A percentile compares a stretch with the other conserved stretches of the same genome.
These are phyloP conservation scores for Fagus sylvatica DNA, from an alignment of 306 rosid species.

Conservation along the genomic window DNA sequence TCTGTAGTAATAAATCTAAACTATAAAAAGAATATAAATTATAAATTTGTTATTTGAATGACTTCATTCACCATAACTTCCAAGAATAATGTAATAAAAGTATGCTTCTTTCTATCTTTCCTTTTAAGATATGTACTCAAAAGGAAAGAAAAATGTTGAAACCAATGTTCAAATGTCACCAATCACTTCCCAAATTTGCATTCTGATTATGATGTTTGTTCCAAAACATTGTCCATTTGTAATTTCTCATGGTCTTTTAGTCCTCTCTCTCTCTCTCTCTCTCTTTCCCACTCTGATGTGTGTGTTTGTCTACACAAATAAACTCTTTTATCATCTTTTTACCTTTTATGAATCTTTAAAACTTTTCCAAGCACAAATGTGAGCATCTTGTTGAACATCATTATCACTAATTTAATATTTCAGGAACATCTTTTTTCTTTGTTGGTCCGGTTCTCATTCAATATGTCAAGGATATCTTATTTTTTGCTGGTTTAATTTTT, in stretches of 20 bases:
- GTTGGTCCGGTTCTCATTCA: not conserved
- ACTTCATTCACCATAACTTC: not conserved
- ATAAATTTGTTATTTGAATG: not conserved
- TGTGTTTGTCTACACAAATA: not conserved
- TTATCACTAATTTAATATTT: not conserved
- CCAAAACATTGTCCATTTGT: not conserved
- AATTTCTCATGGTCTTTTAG: too few species aligned
- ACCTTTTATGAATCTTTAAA: not conserved
- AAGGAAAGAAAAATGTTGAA: not conserved
- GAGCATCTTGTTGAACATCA: not conserved
- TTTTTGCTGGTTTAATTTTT: slow-evolving; percentile 13
- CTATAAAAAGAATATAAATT: not conserved
- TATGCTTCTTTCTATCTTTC: not conserved
- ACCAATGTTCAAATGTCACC: not conserved
- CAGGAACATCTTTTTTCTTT: not conserved
- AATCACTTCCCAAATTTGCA: not conserved
- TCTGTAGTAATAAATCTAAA: not conserved
- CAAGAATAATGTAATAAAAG: not conserved
- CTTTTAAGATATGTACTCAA: not conserved
- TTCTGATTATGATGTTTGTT: not conserved
- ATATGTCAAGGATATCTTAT: not conserved
- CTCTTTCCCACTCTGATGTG: not conserved
- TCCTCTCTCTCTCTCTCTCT: not conserved
- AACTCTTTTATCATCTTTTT: not conserved
- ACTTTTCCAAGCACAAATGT: not conserved